Percentiles rank a stretch among this genome's conserved stretches.
Conservation (phyloP, 2,329 filamentous ascomycete genomes). For the Metarhizium anisopliae region DNA sequence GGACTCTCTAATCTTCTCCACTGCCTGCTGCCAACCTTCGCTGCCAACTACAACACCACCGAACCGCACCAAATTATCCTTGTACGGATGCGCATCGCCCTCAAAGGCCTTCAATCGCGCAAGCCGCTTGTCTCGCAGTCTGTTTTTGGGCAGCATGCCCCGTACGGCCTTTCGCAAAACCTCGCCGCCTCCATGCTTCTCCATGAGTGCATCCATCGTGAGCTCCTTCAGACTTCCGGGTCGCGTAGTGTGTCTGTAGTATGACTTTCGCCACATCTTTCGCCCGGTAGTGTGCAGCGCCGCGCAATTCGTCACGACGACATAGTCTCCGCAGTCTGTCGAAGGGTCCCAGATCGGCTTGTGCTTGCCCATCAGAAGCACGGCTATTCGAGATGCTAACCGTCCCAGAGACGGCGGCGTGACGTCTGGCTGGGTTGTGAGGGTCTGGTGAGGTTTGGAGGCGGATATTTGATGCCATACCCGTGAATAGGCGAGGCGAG, state of each 20-base stretch:
- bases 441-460: conserved; percentile 53
- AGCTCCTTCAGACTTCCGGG: conserved; percentile 81
- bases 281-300: conserved; percentile 82
- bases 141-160: conserved; percentile 97
- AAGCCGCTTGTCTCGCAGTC: conserved; percentile 78
- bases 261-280: conserved; percentile 89
- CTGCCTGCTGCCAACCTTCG: conserved; percentile 43
- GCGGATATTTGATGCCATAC: conserved; percentile 85
- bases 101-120: conserved; percentile 92
- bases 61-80: conserved; percentile 74
- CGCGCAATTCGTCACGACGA: conserved; percentile 84
- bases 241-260: conserved; percentile 89
- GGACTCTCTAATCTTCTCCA: conserved; percentile 39
- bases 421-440: conserved; percentile 47
- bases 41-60: conserved; percentile 47
- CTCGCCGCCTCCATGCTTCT: conserved; percentile 88
- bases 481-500: conserved; percentile 89
- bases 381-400: conserved; percentile 77
- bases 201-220: conserved; percentile 91
- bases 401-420: conserved; percentile 78
- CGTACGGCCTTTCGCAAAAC: conserved; percentile 84
- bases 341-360: conserved; percentile 97
- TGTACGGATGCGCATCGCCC: conserved; percentile 84
- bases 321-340: conserved; percentile 98
- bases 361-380: conserved; percentile 94